Evolutionary conservation across 768 basidiomycete genomes (phyloP), one percentile per base, ranked within the genome.

Genomic region (Trametes punicea): DNA sequence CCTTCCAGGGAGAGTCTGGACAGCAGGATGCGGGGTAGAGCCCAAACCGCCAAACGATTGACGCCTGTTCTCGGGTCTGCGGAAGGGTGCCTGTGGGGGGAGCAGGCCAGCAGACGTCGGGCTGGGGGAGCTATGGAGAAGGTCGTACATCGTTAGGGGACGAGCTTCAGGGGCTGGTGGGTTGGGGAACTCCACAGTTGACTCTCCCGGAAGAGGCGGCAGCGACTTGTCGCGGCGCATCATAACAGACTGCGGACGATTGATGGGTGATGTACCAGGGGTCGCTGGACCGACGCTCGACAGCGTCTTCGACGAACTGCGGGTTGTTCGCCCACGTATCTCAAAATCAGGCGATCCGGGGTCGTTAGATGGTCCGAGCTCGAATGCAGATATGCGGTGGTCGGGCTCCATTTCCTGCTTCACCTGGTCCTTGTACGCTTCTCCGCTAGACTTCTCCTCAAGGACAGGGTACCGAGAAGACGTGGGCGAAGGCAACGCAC

Each of bases 31-130:
- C 6, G 87, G 83, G 18, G 78, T 78, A 6, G 84, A 80, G 13
- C 81, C 73, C 20, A 81, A 71, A 16, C 90, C 91, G 36, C 83
- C 75, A 58, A 92, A 91, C 2, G 90, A 93, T 67, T 91, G 90
- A 40, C 90, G 77, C 57, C 90, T 77, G 33, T 63, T 61, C 52
- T 89, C 88, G 36, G 65, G 53, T 16, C 64, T 72, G 39, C 80
- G 79, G 77, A 89, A 90, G 3, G 85, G 78, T 3, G 83, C 80
- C 46, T 82, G 78, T 2, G 87, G 85, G 27, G 83, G 83, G 7
- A 77, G 62, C 63, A 87, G 83, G 55, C 80, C 81, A 41, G 78
- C 73, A 16, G 76, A 73, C 30, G 75, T 61, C 6, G 53, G 53
- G 10, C 27, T 23, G 0, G n/a, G n/a, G n/a, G 57, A 52, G 26